phyloP scores from a whole-genome alignment of 1,139 yeast species.

The Candida sanyaensis region DNA sequence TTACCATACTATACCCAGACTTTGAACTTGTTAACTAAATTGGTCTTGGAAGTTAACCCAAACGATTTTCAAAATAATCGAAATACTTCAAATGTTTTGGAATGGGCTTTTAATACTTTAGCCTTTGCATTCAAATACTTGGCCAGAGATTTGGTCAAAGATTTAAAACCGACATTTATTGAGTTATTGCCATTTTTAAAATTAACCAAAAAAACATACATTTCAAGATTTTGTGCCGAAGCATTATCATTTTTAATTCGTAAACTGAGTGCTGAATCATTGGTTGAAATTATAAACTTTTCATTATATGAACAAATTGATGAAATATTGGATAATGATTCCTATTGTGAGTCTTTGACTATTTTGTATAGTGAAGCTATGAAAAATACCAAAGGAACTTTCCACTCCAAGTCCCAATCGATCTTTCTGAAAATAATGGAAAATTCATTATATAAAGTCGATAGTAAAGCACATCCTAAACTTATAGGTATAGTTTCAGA shows the following conservation, averaged over 20 bases:
- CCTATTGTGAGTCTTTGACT: constrained; percentile 58
- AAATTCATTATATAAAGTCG: constrained; percentile 27
- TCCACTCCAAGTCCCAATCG: constrained; percentile 68
- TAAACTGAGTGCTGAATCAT: constrained; percentile 56
- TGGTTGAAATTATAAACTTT: constrained; percentile 49
- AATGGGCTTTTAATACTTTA: constrained; percentile 80
- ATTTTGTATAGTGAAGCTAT: constrained; percentile 73
- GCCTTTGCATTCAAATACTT: constrained; percentile 91
- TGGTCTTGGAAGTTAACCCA: constrained; percentile 51
- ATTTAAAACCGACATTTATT: constrained; percentile 68
- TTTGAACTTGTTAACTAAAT: constrained; percentile 49
- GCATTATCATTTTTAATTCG: constrained; percentile 83
- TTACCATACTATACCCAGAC: constrained; percentile 64
- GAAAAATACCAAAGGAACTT: constrained; percentile 66
- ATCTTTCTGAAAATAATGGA: constrained; percentile 50
- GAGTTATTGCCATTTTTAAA: constrained; percentile 65
- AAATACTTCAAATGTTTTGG: constrained; percentile 67
- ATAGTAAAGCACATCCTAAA: constrained; percentile 14
- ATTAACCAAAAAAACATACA: constrained; percentile 55
- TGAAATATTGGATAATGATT: constrained; percentile 31
- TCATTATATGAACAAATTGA: constrained; percentile 51
- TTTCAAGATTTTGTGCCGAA: constrained; percentile 86
- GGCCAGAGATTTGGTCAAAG: constrained; percentile 59
- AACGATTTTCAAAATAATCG: constrained; percentile 44
- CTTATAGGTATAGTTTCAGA: constrained; percentile 55